Evolutionary conservation across 495 filamentous ascomycete species (phyloP), one percentile per base, ranked within the genome.

Genomic region (Apodospora peruviana): DNA sequence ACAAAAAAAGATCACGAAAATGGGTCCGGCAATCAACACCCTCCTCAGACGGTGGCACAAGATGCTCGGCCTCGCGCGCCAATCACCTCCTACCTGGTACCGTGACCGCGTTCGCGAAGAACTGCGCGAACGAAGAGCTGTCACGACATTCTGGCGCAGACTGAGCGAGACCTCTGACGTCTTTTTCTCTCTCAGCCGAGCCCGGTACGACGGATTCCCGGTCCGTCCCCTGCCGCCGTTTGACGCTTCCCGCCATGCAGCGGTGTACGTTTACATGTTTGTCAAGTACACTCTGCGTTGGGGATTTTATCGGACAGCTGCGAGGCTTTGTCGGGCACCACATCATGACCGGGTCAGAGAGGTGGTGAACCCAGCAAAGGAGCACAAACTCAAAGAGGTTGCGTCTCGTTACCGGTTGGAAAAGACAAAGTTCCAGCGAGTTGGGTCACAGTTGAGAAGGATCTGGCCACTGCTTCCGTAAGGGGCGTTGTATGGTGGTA

Each of bases 91-190:
- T 32, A 67, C 69, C 25, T 77, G 74, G 73, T 65, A 77, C 52
- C 65, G 55, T 29, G 69, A 69, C 49, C 65, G 74, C 18, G 57
- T 76, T 45, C 51, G 52, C n/a, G 74, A 75, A 47, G 76, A 79
- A 55, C 56, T 72, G 10, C 51, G 39, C 14, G 75, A 79, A 50
- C 57, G 53, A 21, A 61, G 57, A 18, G 47, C 53, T 0, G 73
- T 75, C 49, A 56, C 51, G 0, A 71, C 61, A 16, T 46, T 38
- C 9, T 57, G 57, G 35, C 50, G 65, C 52, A 72, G 67, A 57
- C 56, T 79, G 29, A 78, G 73, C 60, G 76, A 78, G 56, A 64
- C 66, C n/a, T 69, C 74, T 2, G 76, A 78, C 45, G 71, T 79
- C n/a, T 68, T 76, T 45, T 79, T 77, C 52, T 65, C 66, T 21